Conservation (phyloP, 2,329 filamentous ascomycete species). For the Pseudogymnoascus sp. region DNA sequence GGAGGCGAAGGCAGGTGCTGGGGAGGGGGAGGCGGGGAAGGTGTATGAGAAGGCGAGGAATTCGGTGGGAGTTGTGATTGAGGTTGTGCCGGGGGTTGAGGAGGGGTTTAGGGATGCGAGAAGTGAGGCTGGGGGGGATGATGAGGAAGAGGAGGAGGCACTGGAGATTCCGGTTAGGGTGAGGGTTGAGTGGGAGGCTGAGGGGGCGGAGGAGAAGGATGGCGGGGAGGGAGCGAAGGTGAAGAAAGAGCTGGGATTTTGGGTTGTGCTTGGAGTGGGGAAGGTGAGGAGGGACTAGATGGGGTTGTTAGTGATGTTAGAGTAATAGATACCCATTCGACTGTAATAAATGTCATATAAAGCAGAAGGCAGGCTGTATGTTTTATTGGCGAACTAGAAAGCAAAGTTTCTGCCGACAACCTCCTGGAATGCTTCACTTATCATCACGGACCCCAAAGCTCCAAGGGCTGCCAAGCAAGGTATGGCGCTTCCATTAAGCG, state of each 20-base stretch:
- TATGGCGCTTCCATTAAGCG: background rate
- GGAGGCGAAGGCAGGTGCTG: conserved; percentile 32
- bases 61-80: conserved; percentile 89
- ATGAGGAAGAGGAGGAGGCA: conserved; percentile 38
- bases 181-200: conserved; percentile 79
- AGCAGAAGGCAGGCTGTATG: background rate
- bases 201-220: conserved; percentile 50
- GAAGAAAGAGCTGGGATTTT: conserved; percentile 86
- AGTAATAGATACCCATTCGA: conserved; percentile 13
- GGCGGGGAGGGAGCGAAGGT: conserved; percentile 57
- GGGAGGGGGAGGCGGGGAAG: conserved; percentile 75
- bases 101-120: conserved; percentile 25
- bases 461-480: background rate
- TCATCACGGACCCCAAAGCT: background rate
- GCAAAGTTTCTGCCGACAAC: background rate
- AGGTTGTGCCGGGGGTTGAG: conserved; percentile 61
- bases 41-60: conserved; percentile 93
- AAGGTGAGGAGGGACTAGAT: conserved; percentile 53
- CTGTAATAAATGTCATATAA: background rate
- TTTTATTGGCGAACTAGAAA: background rate
- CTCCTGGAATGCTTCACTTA: background rate
- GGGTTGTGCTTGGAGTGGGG: conserved; percentile 86
- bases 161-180: conserved; percentile 94
- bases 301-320: background rate
- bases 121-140: conserved; percentile 24